Evolutionary conservation across 1,284 basidiomycete species (phyloP).

Genomic region (Puccinia polysora): DNA sequence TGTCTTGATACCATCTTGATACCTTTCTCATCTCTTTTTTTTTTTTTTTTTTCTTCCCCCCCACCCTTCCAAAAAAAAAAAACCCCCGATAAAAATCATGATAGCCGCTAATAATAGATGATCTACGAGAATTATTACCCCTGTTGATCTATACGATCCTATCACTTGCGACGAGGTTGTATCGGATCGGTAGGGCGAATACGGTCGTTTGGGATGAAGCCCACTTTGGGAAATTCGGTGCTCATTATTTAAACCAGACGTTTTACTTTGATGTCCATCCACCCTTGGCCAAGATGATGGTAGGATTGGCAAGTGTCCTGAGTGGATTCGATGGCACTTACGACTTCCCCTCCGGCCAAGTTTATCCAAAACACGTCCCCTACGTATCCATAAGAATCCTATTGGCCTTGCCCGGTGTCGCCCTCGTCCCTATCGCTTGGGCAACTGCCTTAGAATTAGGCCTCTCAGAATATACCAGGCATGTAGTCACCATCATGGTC

Average conservation of each 20-base stretch:
- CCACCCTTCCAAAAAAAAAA: no score
- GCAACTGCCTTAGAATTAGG: conserved; percentile 92
- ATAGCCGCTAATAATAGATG: conserved; percentile 7
- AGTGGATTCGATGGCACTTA: conserved; percentile 86
- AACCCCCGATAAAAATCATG: not conserved
- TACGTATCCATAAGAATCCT: conserved; percentile 93
- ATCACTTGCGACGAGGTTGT: conserved; percentile 88
- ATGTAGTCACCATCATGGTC: conserved; percentile 90
- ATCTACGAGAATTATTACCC: conserved; percentile 56
- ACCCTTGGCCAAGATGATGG: conserved; percentile 96
- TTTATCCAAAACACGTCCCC: conserved; percentile 78
- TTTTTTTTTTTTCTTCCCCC: no score
- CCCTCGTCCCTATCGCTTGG: conserved; percentile 92
- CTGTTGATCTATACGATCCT: conserved; percentile 84
- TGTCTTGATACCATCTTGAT: no score
- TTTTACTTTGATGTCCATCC: conserved; percentile 98
- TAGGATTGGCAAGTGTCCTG: conserved; percentile 83
- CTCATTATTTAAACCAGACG: conserved; percentile 89
- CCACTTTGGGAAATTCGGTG: conserved; percentile 96
- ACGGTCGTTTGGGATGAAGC: conserved; percentile 95
- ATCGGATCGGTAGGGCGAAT: conserved; percentile 82
- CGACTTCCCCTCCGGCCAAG: conserved; percentile 88
- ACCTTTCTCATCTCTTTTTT: no score
- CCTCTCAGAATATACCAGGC: conserved; percentile 81
- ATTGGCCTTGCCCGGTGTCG: conserved; percentile 86